phyloP scores from a whole-genome alignment of 331 rosid species.

The Rosa hybrid region DNA sequence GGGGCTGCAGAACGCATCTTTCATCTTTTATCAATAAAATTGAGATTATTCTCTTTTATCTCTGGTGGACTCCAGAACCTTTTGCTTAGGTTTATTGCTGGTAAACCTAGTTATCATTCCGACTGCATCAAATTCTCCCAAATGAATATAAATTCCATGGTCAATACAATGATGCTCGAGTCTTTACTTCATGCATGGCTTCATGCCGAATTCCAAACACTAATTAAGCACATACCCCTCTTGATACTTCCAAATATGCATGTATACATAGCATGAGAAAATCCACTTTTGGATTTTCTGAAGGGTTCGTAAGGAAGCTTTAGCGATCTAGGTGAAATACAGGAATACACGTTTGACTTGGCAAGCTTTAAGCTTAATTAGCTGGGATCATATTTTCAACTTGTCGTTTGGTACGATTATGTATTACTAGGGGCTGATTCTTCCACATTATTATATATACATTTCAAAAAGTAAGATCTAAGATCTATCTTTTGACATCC shows the following conservation, averaged over 20 bases:
- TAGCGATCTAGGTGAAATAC: not conserved
- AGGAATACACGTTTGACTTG: not conserved
- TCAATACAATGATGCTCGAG: not conserved
- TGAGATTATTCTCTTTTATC: too few relatives aligned
- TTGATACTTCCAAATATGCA: not conserved
- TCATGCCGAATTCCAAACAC: too few relatives aligned
- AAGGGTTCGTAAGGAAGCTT: not conserved
- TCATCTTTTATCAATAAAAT: too few relatives aligned
- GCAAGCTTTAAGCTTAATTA: not conserved
- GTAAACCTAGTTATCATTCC: too few relatives aligned
- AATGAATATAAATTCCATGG: too few relatives aligned
- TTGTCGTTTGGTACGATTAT: not conserved
- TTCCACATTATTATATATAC: not conserved
- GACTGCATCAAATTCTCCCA: too few relatives aligned
- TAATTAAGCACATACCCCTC: not conserved
- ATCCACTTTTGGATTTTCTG: not conserved
- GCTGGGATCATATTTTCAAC: not conserved
- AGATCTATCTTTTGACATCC: not conserved
- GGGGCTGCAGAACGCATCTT: too few relatives aligned
- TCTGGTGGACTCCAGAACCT: too few relatives aligned
- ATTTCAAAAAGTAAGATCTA: conserved; percentile 12
- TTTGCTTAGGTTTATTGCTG: too few relatives aligned
- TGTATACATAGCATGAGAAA: too few relatives aligned
- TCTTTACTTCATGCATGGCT: not conserved
- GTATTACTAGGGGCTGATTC: not conserved